Evolutionary conservation across 2,329 filamentous ascomycete genomes (phyloP).

Genomic region (Fusarium sororula): DNA sequence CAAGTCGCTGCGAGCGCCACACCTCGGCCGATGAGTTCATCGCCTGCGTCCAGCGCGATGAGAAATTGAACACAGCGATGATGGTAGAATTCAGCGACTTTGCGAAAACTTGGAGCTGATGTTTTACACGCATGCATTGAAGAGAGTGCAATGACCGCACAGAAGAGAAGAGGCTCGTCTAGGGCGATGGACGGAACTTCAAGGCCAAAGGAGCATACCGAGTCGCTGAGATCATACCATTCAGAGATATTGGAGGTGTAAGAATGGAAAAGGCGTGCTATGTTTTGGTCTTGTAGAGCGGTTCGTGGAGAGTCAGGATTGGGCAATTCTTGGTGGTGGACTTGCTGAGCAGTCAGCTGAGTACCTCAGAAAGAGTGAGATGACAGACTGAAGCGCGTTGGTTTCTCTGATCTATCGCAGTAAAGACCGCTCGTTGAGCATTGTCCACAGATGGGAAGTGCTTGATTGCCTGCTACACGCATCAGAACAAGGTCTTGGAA

Average conservation of each 20-base stretch:
- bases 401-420: slow-evolving; percentile 46
- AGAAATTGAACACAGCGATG: slow-evolving; percentile 50
- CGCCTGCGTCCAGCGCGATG: slow-evolving; percentile 48
- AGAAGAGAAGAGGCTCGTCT: slow-evolving; percentile 53
- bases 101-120: slow-evolving; percentile 36
- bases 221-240: slow-evolving; percentile 60
- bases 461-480: slow-evolving; percentile 43
- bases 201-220: slow-evolving; percentile 46
- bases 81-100: slow-evolving; percentile 52
- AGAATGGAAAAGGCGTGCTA: slow-evolving; percentile 50
- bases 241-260: slow-evolving; percentile 52
- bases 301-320: slow-evolving; percentile 36
- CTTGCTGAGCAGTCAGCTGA: background rate
- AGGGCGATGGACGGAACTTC: slow-evolving; percentile 50
- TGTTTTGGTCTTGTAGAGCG: slow-evolving; percentile 44
- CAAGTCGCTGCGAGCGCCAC: slow-evolving; percentile 57
- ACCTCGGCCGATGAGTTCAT: slow-evolving; percentile 46
- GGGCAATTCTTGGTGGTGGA: slow-evolving; percentile 12
- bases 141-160: slow-evolving; percentile 55
- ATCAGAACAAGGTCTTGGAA: background rate
- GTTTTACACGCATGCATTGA: slow-evolving; percentile 53
- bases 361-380: background rate
- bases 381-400: slow-evolving; percentile 14
- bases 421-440: slow-evolving; percentile 46
- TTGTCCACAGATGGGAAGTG: slow-evolving; percentile 45